A percentile compares a stretch with the other conserved stretches of the same genome.
Evolutionary conservation across 2,329 filamentous ascomycete genomes (phyloP).

Genomic region (Penicillium rolfsii): DNA sequence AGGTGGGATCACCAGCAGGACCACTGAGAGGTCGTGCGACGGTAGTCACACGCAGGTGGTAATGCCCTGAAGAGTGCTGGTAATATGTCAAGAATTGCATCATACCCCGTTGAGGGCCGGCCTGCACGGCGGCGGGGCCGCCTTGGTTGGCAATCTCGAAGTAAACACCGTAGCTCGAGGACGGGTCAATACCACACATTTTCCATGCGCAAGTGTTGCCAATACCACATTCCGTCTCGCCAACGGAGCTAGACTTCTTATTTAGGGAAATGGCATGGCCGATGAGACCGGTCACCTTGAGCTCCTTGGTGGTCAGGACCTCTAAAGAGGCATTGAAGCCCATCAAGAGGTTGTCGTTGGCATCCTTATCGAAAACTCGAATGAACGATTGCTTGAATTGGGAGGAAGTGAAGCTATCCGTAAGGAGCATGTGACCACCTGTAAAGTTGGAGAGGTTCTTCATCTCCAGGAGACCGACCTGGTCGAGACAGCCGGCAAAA

Average conservation of each 20-base stretch:
- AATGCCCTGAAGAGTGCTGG: slow-evolving; percentile 94
- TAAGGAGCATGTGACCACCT: slow-evolving; percentile 96
- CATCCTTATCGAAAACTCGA: slow-evolving; percentile 95
- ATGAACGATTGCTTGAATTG: slow-evolving; percentile 99
- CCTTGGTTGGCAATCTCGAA: slow-evolving; percentile 97
- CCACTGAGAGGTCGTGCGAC: slow-evolving; percentile 89
- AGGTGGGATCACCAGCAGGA: slow-evolving; percentile 88
- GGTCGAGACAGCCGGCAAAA: slow-evolving; percentile 94
- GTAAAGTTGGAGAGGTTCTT: slow-evolving; percentile 95
- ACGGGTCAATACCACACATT: slow-evolving; percentile 97
- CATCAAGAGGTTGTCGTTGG: slow-evolving; percentile 92
- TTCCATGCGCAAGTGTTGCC: slow-evolving; percentile 99
- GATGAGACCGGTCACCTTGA: slow-evolving; percentile 97
- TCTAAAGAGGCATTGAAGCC: slow-evolving; percentile 97
- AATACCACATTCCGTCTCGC: slow-evolving; percentile 97
- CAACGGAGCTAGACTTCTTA: slow-evolving; percentile 96
- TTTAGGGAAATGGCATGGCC: slow-evolving; percentile 95
- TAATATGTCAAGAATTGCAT: slow-evolving; percentile 99
- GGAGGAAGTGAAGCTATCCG: slow-evolving; percentile 96
- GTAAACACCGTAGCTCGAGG: slow-evolving; percentile 91
- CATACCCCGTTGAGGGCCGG: slow-evolving; percentile 87
- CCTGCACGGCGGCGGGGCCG: slow-evolving; percentile 80
- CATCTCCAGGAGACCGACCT: slow-evolving; percentile 97
- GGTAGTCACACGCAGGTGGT: slow-evolving; percentile 93
- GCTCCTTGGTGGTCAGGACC: slow-evolving; percentile 93